Base-by-base conservation (phyloP, 805 yeast species). In the Cyberlindnera saturnus region DNA sequence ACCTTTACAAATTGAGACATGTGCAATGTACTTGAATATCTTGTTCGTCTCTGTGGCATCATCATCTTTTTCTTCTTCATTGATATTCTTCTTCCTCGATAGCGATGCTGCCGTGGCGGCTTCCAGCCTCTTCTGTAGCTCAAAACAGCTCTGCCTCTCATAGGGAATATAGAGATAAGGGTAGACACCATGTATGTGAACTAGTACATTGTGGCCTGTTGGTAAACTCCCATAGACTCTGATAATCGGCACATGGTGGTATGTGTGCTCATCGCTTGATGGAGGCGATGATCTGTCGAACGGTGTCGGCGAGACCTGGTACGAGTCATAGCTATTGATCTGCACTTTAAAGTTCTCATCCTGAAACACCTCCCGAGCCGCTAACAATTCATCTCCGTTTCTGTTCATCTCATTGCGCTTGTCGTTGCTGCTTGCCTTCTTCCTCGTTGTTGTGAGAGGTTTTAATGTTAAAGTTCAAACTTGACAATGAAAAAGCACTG, bases 131-230 rank as follows among this genome's bases (percentile, higher is more conserved):
- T 50, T 32, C 30, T 66, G 74, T 15, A 82, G 50, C 1, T 59
- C 50, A 3, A 62, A 49, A 26, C 82, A 62, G 43, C 67, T 67
- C 15, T 58, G 56, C 11, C 80, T 83, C 35, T 66, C 68, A 55
- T 82, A 82, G 31, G 76, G 78, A 3, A 90, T 67, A 56, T 74
- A 89, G 2, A 91, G 51, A 56, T 91, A 93, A 0, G 98, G 99
- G 50, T 73, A 86, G 16, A 77, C 76, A 33, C 91, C 90, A 64
- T 90, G 98, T 9, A 93, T 66, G 60, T 93, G 96, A 1, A 84
- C 74, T 13, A 75, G 51, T 10, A 73, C 70, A 26, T 77, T 75
- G 50, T 77, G 79, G 0, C 88, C 86, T 0, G 80, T 69, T 1
- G 76, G 70, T 1, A 82, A 49, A 11, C 77, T 71, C 0, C 97